Base-by-base conservation (phyloP, 108 stramenopile species). In the Cyclotella sp. region DNA sequence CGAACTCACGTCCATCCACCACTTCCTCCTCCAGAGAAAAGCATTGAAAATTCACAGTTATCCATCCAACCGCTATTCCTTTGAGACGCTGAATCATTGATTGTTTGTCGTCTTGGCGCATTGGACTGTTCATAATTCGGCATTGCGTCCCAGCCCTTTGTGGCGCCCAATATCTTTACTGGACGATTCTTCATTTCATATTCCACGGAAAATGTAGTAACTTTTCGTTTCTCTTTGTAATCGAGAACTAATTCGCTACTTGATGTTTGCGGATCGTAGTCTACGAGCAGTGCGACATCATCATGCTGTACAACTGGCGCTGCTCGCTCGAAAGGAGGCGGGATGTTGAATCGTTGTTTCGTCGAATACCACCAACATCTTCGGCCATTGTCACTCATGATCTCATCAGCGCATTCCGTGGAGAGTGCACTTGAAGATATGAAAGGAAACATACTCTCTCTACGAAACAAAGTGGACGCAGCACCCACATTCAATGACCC, bases 101-200 rank as follows among this genome's bases (percentile, higher is more conserved):
- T 34, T 34, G 6, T 6, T 34, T 34, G 34, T 34, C 34, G 34
- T 34, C 34, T 12, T 24, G 24, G n/a, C 55, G 42, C 14, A n/a
- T 21, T 30, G 30, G 14, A 14, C 34, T 63, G 24, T 19, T 45
- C 44, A 47, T 27, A 53, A 45, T 59, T 30, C 44, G 88, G 85
- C 87, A 90, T 90, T 26, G 88, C 89, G 28, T 57, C 46, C 93
- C 93, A 94, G 12, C 68, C 70, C 13, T 88, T 41, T 15, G 90
- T 85, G n/a, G 79, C 85, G 41, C 88, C 88, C 44, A 85, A 65
- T 63, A 94, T 79, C 30, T 92, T 82, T 34, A 83, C 93, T 9
- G 93, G 93, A 18, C 83, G 68, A 76, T 90, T 91, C 53, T 88
- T 76, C 47, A 68, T 55, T 81, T 94, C 93, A 61, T 73, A 87